phyloP scores from a whole-genome alignment of 345 rosid species.

The Aegle marmelos region DNA sequence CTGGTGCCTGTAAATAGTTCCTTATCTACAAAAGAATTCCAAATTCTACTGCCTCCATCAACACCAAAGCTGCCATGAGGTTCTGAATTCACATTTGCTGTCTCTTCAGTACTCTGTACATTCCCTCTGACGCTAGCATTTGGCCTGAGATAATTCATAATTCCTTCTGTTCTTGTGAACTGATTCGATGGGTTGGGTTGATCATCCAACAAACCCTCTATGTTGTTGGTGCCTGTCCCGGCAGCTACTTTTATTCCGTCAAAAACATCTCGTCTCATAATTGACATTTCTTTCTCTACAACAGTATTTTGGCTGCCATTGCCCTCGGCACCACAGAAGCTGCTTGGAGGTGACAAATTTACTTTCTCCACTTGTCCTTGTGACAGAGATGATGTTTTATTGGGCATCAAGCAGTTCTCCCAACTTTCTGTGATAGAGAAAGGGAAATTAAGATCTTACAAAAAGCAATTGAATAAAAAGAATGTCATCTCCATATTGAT shows the following conservation, averaged over 20 bases:
- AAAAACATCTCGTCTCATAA: slow-evolving; percentile 15
- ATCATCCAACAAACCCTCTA: slow-evolving; percentile 8
- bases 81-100: slow-evolving; percentile 17
- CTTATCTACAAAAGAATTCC: slow-evolving; percentile 18
- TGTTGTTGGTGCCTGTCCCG: neutral
- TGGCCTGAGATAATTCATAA: slow-evolving; percentile 41
- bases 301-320: slow-evolving; percentile 19
- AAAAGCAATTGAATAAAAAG: neutral
- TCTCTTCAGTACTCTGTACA: slow-evolving; percentile 14
- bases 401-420: slow-evolving; percentile 19
- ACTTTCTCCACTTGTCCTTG: slow-evolving; percentile 33
- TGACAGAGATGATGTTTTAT: slow-evolving; percentile 19
- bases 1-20: slow-evolving; percentile 12
- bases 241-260: slow-evolving; percentile 11
- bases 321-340: slow-evolving; percentile 16
- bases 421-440: slow-evolving; percentile 30
- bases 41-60: slow-evolving; percentile 24
- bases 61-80: slow-evolving; percentile 11
- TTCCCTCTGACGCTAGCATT: slow-evolving; percentile 23
- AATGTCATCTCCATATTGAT: neutral
- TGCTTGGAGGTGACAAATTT: slow-evolving; percentile 12
- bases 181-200: slow-evolving; percentile 13
- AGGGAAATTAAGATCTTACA: neutral
- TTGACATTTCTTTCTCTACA: slow-evolving; percentile 24
- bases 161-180: slow-evolving; percentile 36